Base-by-base conservation (phyloP, 2,329 filamentous ascomycete species). In the Microdochium bolleyi region DNA sequence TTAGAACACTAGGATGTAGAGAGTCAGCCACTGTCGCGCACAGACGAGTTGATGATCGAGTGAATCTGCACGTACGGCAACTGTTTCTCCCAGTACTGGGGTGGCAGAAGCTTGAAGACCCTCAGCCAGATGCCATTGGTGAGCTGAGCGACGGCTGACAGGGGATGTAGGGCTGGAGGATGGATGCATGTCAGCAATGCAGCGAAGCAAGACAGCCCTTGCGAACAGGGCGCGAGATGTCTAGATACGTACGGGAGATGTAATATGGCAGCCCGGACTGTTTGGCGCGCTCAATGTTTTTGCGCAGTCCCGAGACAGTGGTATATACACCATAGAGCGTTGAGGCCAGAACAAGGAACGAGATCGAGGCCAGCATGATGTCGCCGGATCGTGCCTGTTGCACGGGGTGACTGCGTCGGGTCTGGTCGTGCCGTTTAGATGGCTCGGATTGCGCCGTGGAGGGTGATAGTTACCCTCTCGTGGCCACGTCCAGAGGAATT, bases 121-220 rank as follows among this genome's bases (percentile, higher is more conserved):
- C 79, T 78, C 11, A 82, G 61, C 76, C 75, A 84, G 41, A 84
- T 55, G 50, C 65, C 65, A 58, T 75, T 71, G 2, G 78, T 78
- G 24, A 84, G 60, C 52, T 84, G 72, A 79, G 83, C 87, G 22
- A 74, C 60, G 16, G 73, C 58, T 57, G 75, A 78, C 61, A 79
- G 77, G 1, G 77, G 73, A 21, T 69, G 72, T 44, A 72, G 63
- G 14, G 78, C 78, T 82, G 55, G 52, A 13, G 8, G 49, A 7
- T 48, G 8, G 49, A 7, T 48, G 25, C 19, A 41, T 16, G 37
- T 16, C 13, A 16, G 13, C 37, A 19, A 41, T 41, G 14, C 14
- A 14, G 7, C 14, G 14, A 5, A 7, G 4, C 37, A 16, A 7
- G 37, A 4, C 19, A 16, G 14, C 37, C 7, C 37, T 41, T 19